A percentile compares a stretch with the other conserved stretches of the same genome.
Evolutionary conservation across 176 grass and related monocot species (phyloP).

Genomic region (Secale cereale): DNA sequence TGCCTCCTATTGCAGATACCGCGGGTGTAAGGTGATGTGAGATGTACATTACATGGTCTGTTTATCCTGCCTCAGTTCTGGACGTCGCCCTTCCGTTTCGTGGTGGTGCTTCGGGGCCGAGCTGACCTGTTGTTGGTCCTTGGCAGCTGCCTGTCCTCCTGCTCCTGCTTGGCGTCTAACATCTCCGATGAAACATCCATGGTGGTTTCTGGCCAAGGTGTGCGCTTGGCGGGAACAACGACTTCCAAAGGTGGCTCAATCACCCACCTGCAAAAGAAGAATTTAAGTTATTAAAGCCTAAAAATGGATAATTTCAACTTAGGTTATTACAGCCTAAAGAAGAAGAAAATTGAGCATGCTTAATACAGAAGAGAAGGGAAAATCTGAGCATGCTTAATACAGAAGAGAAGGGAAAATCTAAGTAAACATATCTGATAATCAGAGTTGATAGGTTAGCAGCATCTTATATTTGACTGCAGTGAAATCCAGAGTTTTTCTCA

Average conservation of each 20-base stretch:
- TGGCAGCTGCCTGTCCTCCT: conserved; percentile 42
- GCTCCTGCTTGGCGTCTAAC: conserved; percentile 42
- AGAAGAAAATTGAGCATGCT: not conserved
- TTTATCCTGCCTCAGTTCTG: conserved; percentile 46
- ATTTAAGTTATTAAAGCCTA: not conserved
- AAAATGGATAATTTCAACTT: not conserved
- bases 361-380: not conserved
- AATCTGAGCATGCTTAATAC: not conserved
- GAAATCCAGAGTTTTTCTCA: not conserved
- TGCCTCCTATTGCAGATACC: conserved; percentile 29
- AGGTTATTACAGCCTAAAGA: not conserved
- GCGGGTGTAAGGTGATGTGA: conserved; percentile 28
- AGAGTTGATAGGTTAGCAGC: not conserved
- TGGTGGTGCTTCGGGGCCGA: conserved; percentile 48
- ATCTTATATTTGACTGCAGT: not conserved
- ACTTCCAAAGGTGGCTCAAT: conserved; percentile 88
- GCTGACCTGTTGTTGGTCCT: conserved; percentile 52
- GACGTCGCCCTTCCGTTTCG: conserved; percentile 62
- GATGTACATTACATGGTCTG: conserved; percentile 35
- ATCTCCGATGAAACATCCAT: conserved; percentile 33
- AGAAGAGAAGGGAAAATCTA: not conserved
- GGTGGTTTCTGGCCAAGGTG: conserved; percentile 76
- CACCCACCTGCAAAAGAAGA: conserved; percentile 60
- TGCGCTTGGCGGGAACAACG: conserved; percentile 67
- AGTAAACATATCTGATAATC: not conserved